Evolutionary conservation across 2,329 filamentous ascomycete species (phyloP).

Genomic region (Fusarium secorum): DNA sequence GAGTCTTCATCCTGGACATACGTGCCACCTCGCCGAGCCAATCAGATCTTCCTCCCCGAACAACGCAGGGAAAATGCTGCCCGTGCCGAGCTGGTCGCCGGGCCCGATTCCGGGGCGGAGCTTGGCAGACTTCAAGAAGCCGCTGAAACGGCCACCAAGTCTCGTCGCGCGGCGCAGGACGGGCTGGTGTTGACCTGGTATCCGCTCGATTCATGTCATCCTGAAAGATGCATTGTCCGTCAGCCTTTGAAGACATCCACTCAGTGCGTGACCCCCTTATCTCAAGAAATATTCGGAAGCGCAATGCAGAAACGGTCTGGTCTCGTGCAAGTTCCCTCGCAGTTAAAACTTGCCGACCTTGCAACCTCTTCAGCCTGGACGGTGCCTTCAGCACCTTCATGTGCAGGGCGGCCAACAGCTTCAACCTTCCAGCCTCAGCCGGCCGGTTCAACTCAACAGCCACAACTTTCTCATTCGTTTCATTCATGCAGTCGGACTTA

Average conservation of each 20-base stretch:
- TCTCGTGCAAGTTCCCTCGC: too few relatives aligned
- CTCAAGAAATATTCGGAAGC: neutral
- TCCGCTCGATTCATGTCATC: neutral
- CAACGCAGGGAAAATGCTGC: neutral
- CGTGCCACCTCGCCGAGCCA: neutral
- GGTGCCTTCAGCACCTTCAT: too few relatives aligned
- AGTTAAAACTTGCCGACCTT: neutral
- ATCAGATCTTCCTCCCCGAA: accelerated
- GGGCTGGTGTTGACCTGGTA: too few relatives aligned
- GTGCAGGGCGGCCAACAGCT: too few relatives aligned
- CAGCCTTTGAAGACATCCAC: accelerated
- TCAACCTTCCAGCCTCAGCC: too few relatives aligned
- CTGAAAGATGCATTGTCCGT: neutral
- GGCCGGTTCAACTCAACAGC: too few relatives aligned
- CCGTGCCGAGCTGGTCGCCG: accelerated
- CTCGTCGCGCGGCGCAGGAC: too few relatives aligned
- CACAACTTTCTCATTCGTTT: too few relatives aligned
- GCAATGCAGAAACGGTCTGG: too few relatives aligned
- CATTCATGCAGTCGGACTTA: too few relatives aligned
- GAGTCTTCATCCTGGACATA: accelerated
- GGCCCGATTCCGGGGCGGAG: neutral
- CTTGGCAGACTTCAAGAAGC: accelerated
- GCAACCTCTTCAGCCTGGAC: neutral
- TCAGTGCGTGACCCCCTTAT: accelerated
- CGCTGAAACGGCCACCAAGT: too few relatives aligned